These are phyloP conservation scores for Penicillium cinerascens DNA, from an alignment of 495 filamentous ascomycete genomes.

Conservation along the genomic window DNA sequence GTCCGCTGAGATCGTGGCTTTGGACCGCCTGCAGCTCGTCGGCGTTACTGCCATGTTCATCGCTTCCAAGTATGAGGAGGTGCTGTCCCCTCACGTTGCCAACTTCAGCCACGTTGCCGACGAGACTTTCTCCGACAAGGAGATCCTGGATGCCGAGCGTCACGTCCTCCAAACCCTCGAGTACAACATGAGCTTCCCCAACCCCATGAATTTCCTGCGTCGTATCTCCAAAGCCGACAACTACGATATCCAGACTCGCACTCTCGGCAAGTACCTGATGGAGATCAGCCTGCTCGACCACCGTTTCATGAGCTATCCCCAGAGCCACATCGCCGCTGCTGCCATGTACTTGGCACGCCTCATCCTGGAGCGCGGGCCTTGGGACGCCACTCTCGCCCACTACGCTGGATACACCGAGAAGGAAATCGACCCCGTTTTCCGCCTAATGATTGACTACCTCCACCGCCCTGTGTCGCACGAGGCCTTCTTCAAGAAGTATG, in stretches of 20 bases:
- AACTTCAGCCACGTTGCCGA: slow-evolving; percentile 97
- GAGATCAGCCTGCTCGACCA: slow-evolving; percentile 95
- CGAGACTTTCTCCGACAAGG: slow-evolving; percentile 91
- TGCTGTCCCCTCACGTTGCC: slow-evolving; percentile 90
- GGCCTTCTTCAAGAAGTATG: slow-evolving; percentile 99
- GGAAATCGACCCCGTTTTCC: slow-evolving; percentile 87
- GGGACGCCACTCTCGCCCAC: slow-evolving; percentile 88
- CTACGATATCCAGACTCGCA: slow-evolving; percentile 96
- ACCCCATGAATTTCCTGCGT: slow-evolving; percentile 98
- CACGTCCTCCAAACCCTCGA: slow-evolving; percentile 86
- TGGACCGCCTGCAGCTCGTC: slow-evolving; percentile 93
- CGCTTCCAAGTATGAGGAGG: slow-evolving; percentile 97
- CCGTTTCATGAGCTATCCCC: slow-evolving; percentile 79
- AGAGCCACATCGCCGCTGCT: slow-evolving; percentile 85
- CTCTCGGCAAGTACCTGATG: slow-evolving; percentile 96
- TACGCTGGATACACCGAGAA: slow-evolving; percentile 92
- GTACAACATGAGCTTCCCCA: slow-evolving; percentile 97
- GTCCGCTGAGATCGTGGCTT: slow-evolving; percentile 85
- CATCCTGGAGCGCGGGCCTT: slow-evolving; percentile 82
- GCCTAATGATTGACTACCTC: slow-evolving; percentile 93
- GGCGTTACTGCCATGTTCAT: slow-evolving; percentile 99
- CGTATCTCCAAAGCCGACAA: slow-evolving; percentile 98
- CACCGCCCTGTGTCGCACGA: slow-evolving; percentile 84
- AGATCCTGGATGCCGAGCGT: slow-evolving; percentile 95
- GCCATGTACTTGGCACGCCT: slow-evolving; percentile 93